Percentiles rank a stretch among this genome's conserved stretches.
These are phyloP conservation scores for Liquidambar formosana DNA, from an alignment of 164 flowering plant species.

Conservation along the genomic window DNA sequence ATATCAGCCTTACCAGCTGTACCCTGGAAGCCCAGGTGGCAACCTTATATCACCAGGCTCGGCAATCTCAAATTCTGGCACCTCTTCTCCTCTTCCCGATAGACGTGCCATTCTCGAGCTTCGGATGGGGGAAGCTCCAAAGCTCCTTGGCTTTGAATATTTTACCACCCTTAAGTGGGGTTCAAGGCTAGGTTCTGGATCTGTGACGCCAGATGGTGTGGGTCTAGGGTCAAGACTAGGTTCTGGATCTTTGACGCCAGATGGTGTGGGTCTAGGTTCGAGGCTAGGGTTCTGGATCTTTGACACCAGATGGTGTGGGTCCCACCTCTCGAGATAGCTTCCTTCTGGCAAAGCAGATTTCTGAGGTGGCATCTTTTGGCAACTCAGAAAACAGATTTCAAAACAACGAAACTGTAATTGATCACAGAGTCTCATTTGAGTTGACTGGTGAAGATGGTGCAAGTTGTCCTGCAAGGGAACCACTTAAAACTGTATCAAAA, in stretches of 20 bases:
- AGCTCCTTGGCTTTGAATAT: conserved; percentile 56
- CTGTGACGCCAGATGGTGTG: conserved; percentile 48
- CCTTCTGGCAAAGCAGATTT: conserved; percentile 46
- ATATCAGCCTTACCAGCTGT: conserved; percentile 45
- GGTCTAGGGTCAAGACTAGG: conserved; percentile 47
- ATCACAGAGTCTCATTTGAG: conserved; percentile 82
- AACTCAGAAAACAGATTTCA: conserved; percentile 45
- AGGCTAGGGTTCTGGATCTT: conserved; percentile 35
- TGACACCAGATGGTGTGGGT: conserved; percentile 49
- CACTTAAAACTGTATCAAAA: conserved; percentile 25
- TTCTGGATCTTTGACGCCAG: conserved; percentile 47
- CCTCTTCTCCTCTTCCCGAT: conserved; percentile 65
- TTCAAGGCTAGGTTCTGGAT: conserved; percentile 48
- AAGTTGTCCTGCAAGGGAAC: conserved; percentile 51
- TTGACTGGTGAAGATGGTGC: conserved; percentile 59
- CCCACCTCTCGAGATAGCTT: conserved; percentile 37
- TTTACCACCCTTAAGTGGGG: conserved; percentile 62
- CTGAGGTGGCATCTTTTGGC: conserved; percentile 55
- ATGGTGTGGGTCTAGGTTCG: conserved; percentile 41
- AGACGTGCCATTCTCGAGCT: conserved; percentile 47
- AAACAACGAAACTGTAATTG: conserved; percentile 30
- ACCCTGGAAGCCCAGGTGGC: conserved; percentile 63
- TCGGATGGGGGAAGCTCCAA: conserved; percentile 60
- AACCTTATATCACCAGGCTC: conserved; percentile 65
- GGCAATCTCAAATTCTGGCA: conserved; percentile 58